Conservation (phyloP, 2,329 filamentous ascomycete genomes). For the Xylaria polymorpha region DNA sequence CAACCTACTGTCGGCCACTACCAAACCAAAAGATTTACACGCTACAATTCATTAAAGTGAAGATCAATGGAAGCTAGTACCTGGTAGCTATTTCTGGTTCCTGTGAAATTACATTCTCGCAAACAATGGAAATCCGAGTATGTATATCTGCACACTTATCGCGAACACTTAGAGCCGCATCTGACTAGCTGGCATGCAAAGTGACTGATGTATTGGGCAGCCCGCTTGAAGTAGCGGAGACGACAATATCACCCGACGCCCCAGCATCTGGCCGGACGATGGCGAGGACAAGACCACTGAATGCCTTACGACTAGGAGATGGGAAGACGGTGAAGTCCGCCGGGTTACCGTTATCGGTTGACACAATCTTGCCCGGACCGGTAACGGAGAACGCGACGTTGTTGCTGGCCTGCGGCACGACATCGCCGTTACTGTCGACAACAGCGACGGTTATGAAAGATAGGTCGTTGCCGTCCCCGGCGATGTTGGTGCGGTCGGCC, state of each 20-base stretch:
- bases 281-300: slow-evolving; percentile 55
- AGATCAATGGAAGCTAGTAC: background rate
- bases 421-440: slow-evolving; percentile 56
- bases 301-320: slow-evolving; percentile 54
- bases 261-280: slow-evolving; percentile 52
- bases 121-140: background rate
- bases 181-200: slow-evolving; percentile 27
- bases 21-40: background rate
- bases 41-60: background rate
- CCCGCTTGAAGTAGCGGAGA: slow-evolving; percentile 41
- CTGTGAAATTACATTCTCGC: background rate
- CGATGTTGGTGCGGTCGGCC: slow-evolving; percentile 55
- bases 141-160: slow-evolving; percentile 11
- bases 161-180: background rate
- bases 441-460: slow-evolving; percentile 60
- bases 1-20: no score
- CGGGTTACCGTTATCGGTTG: slow-evolving; percentile 65
- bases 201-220: slow-evolving; percentile 37
- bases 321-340: slow-evolving; percentile 58
- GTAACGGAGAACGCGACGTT: slow-evolving; percentile 57
- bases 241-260: slow-evolving; percentile 42
- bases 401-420: slow-evolving; percentile 58
- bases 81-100: background rate
- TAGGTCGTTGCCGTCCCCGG: slow-evolving; percentile 58
- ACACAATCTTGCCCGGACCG: slow-evolving; percentile 59